Conservation (phyloP, 306 rosid species). For the Leucaena leucocephala region DNA sequence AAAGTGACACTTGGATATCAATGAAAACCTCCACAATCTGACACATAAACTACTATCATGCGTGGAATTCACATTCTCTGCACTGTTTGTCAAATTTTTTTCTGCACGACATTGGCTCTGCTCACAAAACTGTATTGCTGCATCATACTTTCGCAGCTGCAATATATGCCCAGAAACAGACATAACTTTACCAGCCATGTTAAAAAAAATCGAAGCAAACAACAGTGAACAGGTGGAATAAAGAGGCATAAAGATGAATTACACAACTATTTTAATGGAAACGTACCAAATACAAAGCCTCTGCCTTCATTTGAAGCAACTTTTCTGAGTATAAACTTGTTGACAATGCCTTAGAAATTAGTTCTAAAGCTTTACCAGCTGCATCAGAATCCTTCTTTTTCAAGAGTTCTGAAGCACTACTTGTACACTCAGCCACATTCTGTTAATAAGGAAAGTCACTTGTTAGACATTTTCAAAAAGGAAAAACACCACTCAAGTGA, state of each 20-base stretch:
- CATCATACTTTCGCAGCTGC: slow-evolving; percentile 80
- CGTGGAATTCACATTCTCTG: slow-evolving; percentile 38
- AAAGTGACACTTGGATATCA: slow-evolving; percentile 84
- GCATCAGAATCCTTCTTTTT: slow-evolving; percentile 68
- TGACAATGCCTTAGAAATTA: slow-evolving; percentile 68
- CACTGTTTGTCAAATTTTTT: slow-evolving; percentile 54
- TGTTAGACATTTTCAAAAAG: slow-evolving; percentile 29
- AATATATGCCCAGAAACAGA: slow-evolving; percentile 44
- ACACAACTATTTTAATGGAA: slow-evolving; percentile 31
- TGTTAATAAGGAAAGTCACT: slow-evolving; percentile 45
- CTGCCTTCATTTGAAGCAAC: slow-evolving; percentile 88
- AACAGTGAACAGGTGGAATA: background rate
- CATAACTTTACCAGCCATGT: slow-evolving; percentile 35
- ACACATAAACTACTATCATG: slow-evolving; percentile 43
- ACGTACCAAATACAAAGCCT: slow-evolving; percentile 75
- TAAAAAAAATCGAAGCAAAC: slow-evolving; percentile 6
- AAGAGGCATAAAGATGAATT: slow-evolving; percentile 24
- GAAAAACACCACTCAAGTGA: slow-evolving; percentile 8
- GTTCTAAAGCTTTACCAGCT: slow-evolving; percentile 66
- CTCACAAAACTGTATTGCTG: slow-evolving; percentile 75
- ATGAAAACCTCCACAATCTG: slow-evolving; percentile 80
- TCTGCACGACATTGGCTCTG: slow-evolving; percentile 74
- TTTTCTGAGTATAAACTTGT: slow-evolving; percentile 78
- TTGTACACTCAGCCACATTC: slow-evolving; percentile 65
- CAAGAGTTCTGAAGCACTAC: slow-evolving; percentile 60